Conservation (phyloP, 108 stramenopile genomes). For the Aurantiochytrium sp. region DNA sequence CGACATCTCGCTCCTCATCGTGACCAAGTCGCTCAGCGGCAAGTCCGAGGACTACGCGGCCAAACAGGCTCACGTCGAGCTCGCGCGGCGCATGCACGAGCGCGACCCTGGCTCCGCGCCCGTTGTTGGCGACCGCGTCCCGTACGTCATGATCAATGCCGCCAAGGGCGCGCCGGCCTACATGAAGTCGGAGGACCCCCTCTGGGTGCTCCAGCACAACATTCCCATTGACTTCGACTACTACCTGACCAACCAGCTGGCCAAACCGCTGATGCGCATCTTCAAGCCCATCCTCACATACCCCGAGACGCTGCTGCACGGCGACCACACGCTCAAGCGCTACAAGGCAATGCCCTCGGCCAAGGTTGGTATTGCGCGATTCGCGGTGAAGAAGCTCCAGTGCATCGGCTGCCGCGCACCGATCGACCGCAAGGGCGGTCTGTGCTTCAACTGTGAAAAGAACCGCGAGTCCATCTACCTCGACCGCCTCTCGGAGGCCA, state of each 20-base stretch:
- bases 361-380: constrained; percentile 94
- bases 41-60: constrained; percentile 93
- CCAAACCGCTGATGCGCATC: constrained; percentile 88
- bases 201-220: constrained; percentile 93
- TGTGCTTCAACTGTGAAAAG: constrained; percentile 83
- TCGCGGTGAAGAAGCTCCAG: constrained; percentile 85
- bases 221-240: constrained; percentile 91
- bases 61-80: constrained; percentile 95
- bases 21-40: constrained; percentile 89
- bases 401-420: constrained; percentile 94
- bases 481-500: constrained; percentile 72
- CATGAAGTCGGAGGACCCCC: constrained; percentile 94
- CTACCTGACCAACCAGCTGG: constrained; percentile 91
- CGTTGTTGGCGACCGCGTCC: constrained; percentile 98
- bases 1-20: constrained; percentile 94
- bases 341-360: constrained; percentile 17
- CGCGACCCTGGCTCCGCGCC: constrained; percentile 95
- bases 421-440: constrained; percentile 69
- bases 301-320: constrained; percentile 77
- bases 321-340: constrained; percentile 89
- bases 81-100: constrained; percentile 93
- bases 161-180: constrained; percentile 87
- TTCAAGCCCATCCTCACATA: constrained; percentile 96
- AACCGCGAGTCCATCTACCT: constrained; percentile 85
- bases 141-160: constrained; percentile 96